Conservation (phyloP, 768 basidiomycete genomes). For the Tylopilus rubrobrunneus region DNA sequence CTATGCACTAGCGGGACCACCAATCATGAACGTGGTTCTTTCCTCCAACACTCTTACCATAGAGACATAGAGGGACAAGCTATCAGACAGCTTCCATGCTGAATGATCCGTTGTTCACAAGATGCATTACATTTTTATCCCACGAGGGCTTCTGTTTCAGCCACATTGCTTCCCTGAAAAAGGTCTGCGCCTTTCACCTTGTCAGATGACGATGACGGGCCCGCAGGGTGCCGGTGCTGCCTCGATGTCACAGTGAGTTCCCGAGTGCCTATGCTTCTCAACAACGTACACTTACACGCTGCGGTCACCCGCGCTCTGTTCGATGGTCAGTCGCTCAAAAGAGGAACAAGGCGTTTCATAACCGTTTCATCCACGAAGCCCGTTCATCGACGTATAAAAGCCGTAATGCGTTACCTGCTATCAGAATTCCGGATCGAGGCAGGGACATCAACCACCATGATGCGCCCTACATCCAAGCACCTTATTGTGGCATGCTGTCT, state of each 20-base stretch:
- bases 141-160: not conserved
- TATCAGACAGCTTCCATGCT: not conserved
- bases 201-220: not conserved
- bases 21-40: not conserved
- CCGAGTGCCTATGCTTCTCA: not conserved
- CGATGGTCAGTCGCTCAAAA: constrained; percentile 1
- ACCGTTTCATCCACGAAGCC: not conserved
- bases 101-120: not conserved
- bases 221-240: not conserved
- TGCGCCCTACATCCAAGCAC: not conserved
- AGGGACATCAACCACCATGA: constrained; percentile 1
- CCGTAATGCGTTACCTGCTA: not conserved
- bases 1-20: too few species aligned
- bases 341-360: constrained; percentile 1
- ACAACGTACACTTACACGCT: not conserved
- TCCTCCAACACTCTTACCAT: not conserved
- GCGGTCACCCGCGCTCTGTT: not conserved
- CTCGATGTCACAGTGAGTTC: not conserved
- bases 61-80: not conserved
- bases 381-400: not conserved
- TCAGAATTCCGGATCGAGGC: not conserved
- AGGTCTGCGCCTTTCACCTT: too few species aligned
- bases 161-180: not conserved
- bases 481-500: not conserved
- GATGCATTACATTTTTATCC: too few species aligned